These are phyloP conservation scores for Fusarium clavum DNA, from an alignment of 2,329 filamentous ascomycete species.

Conservation along the genomic window DNA sequence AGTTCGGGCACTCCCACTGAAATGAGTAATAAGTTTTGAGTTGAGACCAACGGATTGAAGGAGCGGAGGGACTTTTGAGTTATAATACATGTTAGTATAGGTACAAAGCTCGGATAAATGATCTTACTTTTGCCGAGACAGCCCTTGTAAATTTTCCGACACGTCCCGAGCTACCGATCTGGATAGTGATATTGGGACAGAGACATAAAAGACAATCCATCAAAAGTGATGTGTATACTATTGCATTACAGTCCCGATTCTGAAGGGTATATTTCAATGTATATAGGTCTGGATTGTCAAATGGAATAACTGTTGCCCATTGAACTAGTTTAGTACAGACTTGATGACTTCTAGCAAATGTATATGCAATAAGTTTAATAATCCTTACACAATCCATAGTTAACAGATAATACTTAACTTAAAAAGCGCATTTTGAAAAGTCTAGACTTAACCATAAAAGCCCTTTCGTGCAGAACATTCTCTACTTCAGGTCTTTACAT, in stretches of 20 bases:
- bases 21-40: not conserved
- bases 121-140: not conserved
- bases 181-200: not conserved
- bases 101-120: not conserved
- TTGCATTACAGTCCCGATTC: accelerated
- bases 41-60: not conserved
- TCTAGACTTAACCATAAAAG: accelerated
- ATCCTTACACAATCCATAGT: too few species aligned
- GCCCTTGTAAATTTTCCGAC: not conserved
- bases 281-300: too few species aligned
- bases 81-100: not conserved
- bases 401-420: accelerated
- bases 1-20: not conserved
- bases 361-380: too few species aligned
- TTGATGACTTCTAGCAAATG: too few species aligned
- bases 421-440: accelerated
- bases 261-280: too few species aligned
- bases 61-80: not conserved
- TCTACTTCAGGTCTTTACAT: accelerated
- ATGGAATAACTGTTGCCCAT: too few species aligned
- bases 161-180: not conserved
- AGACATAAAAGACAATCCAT: not conserved
- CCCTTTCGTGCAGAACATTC: accelerated
- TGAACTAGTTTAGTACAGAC: too few species aligned
- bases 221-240: not conserved